These are phyloP conservation scores for Akanthomyces dipterigenus DNA, from an alignment of 2,329 filamentous ascomycete species.

Conservation along the genomic window DNA sequence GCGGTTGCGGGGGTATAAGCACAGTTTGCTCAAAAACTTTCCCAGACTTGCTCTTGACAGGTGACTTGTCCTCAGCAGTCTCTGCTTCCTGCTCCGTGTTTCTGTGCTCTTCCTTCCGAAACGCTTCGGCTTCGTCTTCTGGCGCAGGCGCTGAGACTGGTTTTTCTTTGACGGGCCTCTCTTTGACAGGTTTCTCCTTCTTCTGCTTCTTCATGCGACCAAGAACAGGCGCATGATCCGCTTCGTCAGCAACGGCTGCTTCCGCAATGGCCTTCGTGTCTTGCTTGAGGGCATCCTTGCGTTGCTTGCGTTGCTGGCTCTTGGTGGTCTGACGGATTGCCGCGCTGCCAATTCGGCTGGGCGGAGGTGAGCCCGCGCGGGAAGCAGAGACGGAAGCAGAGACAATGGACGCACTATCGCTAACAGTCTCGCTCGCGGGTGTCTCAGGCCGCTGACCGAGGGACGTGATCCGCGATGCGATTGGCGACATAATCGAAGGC, in stretches of 20 bases:
- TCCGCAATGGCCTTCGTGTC: conserved; percentile 51
- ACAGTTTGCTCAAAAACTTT: neutral
- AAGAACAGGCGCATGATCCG: conserved; percentile 63
- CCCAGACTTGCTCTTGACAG: neutral
- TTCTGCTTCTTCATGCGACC: conserved; percentile 82
- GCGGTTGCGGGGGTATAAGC: neutral
- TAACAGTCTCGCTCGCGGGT: conserved; percentile 65
- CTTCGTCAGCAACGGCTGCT: conserved; percentile 42
- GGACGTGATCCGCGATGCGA: conserved; percentile 24
- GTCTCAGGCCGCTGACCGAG: conserved; percentile 56
- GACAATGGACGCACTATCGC: conserved; percentile 69
- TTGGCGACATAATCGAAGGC: conserved; percentile 33
- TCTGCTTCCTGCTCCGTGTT: conserved; percentile 9
- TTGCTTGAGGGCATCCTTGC: conserved; percentile 60
- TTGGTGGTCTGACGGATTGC: conserved; percentile 66
- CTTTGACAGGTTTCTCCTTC: conserved; percentile 52
- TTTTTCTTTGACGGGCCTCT: conserved; percentile 15
- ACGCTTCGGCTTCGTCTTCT: neutral
- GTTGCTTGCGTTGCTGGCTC: conserved; percentile 71
- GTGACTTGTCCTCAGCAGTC: neutral
- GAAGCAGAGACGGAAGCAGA: conserved; percentile 63
- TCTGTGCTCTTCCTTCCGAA: neutral
- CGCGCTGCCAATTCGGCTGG: conserved; percentile 58
- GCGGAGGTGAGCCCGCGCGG: conserved; percentile 65
- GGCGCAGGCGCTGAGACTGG: neutral